These are phyloP conservation scores for Umbelopsis sp. DNA, from an alignment of 192 early-diverging fungal species.

Conservation along the genomic window DNA sequence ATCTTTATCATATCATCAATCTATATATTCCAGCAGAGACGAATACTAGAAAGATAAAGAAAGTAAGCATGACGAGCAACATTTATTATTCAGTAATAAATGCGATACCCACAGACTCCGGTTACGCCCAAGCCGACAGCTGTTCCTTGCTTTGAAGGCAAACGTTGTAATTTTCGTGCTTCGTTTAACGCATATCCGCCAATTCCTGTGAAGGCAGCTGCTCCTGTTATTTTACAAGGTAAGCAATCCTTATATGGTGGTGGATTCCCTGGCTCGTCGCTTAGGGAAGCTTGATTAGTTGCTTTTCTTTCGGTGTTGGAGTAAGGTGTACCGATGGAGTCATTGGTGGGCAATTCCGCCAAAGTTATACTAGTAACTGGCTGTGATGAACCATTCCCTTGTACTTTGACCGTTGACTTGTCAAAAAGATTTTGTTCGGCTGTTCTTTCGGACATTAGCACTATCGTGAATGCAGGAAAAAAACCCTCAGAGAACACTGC, in stretches of 20 bases:
- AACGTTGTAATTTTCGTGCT: slow-evolving; percentile 19
- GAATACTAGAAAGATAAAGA: slow-evolving; percentile 19
- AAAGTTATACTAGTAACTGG: background rate
- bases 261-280: background rate
- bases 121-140: slow-evolving; percentile 35
- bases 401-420: background rate
- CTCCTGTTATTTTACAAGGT: slow-evolving; percentile 37
- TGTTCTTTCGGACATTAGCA: background rate
- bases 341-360: background rate
- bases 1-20: slow-evolving; percentile 18
- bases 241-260: slow-evolving; percentile 38
- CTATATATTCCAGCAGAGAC: slow-evolving; percentile 37
- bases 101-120: slow-evolving; percentile 27
- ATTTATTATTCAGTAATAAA: background rate
- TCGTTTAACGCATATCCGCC: slow-evolving; percentile 37
- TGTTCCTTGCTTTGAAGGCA: slow-evolving; percentile 19
- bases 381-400: background rate
- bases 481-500: too few species aligned
- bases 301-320: background rate
- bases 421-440: background rate
- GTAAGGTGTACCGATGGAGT: background rate
- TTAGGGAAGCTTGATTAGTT: background rate
- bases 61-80: background rate
- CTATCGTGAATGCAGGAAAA: too few species aligned
- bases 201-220: slow-evolving; percentile 28